Evolutionary conservation across 1,284 basidiomycete species (phyloP).

Genomic region (Butyriboletus appendiculatus): DNA sequence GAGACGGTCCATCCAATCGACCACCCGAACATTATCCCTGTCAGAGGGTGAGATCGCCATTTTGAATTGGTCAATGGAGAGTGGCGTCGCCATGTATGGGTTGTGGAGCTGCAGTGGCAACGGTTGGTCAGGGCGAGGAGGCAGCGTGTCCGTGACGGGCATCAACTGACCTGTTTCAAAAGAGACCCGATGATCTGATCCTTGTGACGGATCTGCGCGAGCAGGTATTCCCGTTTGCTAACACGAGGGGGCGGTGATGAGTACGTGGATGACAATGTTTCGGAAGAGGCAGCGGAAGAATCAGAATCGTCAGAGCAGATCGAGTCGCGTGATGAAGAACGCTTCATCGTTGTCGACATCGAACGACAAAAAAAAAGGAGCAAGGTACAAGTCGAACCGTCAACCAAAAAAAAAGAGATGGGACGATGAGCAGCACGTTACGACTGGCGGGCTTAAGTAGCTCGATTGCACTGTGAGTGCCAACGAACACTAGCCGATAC

Average conservation of each 20-base stretch:
- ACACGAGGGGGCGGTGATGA: constrained; percentile 29
- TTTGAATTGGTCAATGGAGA: constrained; percentile 74
- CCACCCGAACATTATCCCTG: constrained; percentile 61
- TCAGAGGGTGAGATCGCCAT: constrained; percentile 74
- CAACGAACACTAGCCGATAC: constrained; percentile 6
- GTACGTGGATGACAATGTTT: constrained; percentile 31
- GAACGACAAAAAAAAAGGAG: constrained; percentile 2
- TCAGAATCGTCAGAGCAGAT: constrained; percentile 22
- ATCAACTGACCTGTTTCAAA: constrained; percentile 64
- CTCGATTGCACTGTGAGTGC: constrained; percentile 2
- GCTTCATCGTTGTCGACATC: constrained; percentile 13
- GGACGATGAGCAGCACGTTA: neutral
- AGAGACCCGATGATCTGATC: constrained; percentile 80
- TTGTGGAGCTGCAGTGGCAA: constrained; percentile 61
- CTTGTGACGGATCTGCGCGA: constrained; percentile 81
- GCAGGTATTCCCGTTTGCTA: constrained; percentile 80
- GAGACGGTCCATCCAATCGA: constrained; percentile 67
- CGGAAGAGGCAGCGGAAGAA: constrained; percentile 24
- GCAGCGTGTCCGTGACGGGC: neutral
- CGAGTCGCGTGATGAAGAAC: constrained; percentile 24
- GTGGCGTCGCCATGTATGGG: constrained; percentile 72
- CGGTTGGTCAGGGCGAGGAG: constrained; percentile 1
- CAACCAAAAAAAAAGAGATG: neutral
- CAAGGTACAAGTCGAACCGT: neutral
- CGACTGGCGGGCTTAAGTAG: constrained; percentile 28